Conservation (phyloP, 2,329 filamentous ascomycete species). For the Pestalotiopsis sp. region DNA sequence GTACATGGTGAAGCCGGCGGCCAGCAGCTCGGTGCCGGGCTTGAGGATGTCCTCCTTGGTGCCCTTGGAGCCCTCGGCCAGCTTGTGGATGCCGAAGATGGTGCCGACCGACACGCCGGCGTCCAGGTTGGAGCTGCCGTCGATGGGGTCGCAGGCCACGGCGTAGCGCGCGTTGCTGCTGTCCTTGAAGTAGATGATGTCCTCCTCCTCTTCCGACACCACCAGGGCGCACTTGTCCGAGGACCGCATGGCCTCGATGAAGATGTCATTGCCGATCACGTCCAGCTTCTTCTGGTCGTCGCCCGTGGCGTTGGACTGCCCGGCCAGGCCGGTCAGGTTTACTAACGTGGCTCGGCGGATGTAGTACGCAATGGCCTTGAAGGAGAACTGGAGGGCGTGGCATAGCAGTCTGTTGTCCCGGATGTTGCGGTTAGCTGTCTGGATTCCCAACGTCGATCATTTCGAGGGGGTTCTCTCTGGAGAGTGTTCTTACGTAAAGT, state of each 20-base stretch:
- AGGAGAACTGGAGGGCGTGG: slow-evolving; percentile 97
- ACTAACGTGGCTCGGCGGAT: slow-evolving; percentile 94
- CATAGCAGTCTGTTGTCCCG: slow-evolving; percentile 72
- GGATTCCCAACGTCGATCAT: not conserved
- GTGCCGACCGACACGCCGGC: slow-evolving; percentile 97
- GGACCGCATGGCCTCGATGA: slow-evolving; percentile 92
- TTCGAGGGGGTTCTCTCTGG: not conserved
- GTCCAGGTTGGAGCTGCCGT: slow-evolving; percentile 96
- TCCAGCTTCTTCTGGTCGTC: slow-evolving; percentile 99
- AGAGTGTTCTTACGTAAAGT: slow-evolving; percentile 79
- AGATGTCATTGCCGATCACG: slow-evolving; percentile 97
- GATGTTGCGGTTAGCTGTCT: not conserved
- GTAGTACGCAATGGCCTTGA: slow-evolving; percentile 99
- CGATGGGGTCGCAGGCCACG: slow-evolving; percentile 96
- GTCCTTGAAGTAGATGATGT: slow-evolving; percentile 84
- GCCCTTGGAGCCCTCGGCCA: slow-evolving; percentile 74
- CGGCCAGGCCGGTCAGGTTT: slow-evolving; percentile 92
- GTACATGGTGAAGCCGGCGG: slow-evolving; percentile 99
- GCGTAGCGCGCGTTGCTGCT: slow-evolving; percentile 82
- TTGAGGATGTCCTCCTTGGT: slow-evolving; percentile 84
- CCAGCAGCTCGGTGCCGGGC: slow-evolving; percentile 88
- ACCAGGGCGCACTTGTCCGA: slow-evolving; percentile 88
- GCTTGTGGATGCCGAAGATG: slow-evolving; percentile 93
- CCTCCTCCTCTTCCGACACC: slow-evolving; percentile 97
- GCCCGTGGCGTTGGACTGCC: slow-evolving; percentile 91